phyloP scores from a whole-genome alignment of 495 filamentous ascomycete species.

The Daldinia bambusicola region DNA sequence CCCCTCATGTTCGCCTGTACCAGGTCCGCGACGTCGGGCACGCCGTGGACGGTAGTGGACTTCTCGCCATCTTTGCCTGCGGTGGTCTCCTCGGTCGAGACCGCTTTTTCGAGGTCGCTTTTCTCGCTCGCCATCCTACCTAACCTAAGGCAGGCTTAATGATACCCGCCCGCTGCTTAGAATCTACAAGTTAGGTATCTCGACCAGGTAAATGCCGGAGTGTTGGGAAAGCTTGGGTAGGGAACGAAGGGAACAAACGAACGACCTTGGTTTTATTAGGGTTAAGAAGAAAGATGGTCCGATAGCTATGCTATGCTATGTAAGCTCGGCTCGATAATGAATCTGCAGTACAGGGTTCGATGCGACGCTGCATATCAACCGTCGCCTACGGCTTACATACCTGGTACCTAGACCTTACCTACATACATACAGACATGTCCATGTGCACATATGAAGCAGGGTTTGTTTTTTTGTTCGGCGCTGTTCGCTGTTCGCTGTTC shows the following conservation, averaged over 20 bases:
- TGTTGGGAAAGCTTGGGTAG: not conserved
- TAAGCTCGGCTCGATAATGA: constrained; percentile 15
- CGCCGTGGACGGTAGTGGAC: constrained; percentile 9
- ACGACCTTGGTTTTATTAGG: not conserved
- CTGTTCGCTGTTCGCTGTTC: not conserved
- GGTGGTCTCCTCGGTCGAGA: constrained; percentile 31
- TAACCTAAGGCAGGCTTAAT: no score
- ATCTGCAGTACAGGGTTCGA: constrained; percentile 28
- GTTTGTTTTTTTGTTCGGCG: constrained; percentile 2
- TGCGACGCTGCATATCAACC: constrained; percentile 38
- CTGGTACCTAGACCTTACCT: not conserved
- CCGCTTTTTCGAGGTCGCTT: constrained; percentile 15
- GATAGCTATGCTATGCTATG: constrained; percentile 7
- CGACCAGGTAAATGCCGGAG: not conserved
- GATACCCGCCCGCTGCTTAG: not conserved
- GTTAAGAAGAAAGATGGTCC: not conserved
- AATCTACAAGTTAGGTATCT: constrained; percentile 1
- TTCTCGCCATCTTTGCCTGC: constrained; percentile 25
- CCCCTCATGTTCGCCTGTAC: constrained; percentile 40
- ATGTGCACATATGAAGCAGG: not conserved
- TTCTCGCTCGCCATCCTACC: constrained; percentile 39
- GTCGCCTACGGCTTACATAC: constrained; percentile 10
- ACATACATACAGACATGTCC: constrained; percentile 1
- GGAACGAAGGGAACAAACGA: not conserved
- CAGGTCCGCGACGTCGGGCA: constrained; percentile 37